Conservation (phyloP, 2,329 filamentous ascomycete genomes). For the Clarireedia paspali region DNA sequence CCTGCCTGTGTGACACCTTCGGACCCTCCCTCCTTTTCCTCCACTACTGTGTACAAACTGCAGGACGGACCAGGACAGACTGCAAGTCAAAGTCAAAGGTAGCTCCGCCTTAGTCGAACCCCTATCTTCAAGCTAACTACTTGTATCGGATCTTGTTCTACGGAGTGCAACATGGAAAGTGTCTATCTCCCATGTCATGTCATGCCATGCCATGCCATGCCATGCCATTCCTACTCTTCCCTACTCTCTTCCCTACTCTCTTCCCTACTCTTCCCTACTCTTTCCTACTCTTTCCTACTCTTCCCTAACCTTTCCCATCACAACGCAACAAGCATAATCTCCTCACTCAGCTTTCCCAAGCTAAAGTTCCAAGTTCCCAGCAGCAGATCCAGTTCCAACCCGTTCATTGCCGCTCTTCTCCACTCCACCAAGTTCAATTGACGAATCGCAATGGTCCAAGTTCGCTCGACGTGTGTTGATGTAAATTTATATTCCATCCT, state of each 20-base stretch:
- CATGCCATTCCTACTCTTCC: too few relatives aligned
- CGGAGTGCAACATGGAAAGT: not conserved
- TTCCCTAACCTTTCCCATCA: not conserved
- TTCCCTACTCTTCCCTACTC: not conserved
- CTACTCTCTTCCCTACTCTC: too few relatives aligned
- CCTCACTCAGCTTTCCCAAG: not conserved
- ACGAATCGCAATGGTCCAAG: not conserved
- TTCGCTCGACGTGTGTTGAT: not conserved
- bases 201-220: not conserved
- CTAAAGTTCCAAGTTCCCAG: not conserved
- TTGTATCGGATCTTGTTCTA: too few relatives aligned
- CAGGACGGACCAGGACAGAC: too few relatives aligned
- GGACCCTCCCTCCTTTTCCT: too few relatives aligned
- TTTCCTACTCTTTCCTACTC: not conserved
- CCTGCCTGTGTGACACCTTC: too few relatives aligned
- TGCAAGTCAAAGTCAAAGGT: not conserved
- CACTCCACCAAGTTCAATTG: not conserved
- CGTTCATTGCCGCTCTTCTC: slow-evolving; percentile 1
- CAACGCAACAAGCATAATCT: slow-evolving; percentile 7
- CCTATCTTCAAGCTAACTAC: not conserved
- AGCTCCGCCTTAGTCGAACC: not conserved
- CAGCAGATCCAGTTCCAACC: not conserved
- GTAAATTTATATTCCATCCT: not conserved
- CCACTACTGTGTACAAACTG: not conserved
- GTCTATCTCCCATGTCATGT: not conserved